Base-by-base conservation (phyloP, 176 grass and related monocot species). In the Cenchrus fungigraminus region DNA sequence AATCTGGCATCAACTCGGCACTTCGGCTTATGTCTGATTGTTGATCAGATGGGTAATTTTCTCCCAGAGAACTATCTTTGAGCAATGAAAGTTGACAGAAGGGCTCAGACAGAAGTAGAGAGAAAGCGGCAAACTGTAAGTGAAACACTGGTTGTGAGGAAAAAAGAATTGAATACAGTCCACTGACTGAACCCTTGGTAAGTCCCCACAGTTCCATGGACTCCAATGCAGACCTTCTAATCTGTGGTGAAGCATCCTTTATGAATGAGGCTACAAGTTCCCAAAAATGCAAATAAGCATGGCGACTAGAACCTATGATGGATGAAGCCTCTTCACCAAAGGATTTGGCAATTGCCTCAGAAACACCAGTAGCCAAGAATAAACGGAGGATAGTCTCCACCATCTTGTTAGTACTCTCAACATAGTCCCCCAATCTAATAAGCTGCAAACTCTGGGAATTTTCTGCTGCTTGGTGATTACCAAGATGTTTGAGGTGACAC, bases 121-220 rank as follows among this genome's bases (percentile, higher is more conserved):
- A 87, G 73, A 87, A 98, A 49, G 96, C 85, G 9, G 93, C 93
- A 87, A 94, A 88, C 74, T 98, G 96, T 54, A 98, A 79, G 85
- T 87, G 87, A 87, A 80, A 80, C 68, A 98, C 81, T 80, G 93
- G 93, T 68, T 80, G 73, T 3, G 89, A 90, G 17, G 89, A 95
- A 76, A 98, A 95, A 82, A 95, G 85, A 89, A 98, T 83, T 16
- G 96, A 92, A 88, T 98, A 95, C 54, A 98, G 59, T 75, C 91
- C 91, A 51, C 69, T 93, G 54, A 98, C 78, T 9, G 89, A 79
- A 85, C 79, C 89, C 83, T 94, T 95, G 83, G 46, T 85, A 71
- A 98, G 96, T 58, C 91, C 96, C 96, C 96, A 98, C 19, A 98
- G 87, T 79, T 93, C 86, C 91, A 98, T 95, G 22, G 93, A 95